These are phyloP conservation scores for Colletotrichum zoysiae DNA, from an alignment of 2,329 filamentous ascomycete genomes.

Conservation along the genomic window DNA sequence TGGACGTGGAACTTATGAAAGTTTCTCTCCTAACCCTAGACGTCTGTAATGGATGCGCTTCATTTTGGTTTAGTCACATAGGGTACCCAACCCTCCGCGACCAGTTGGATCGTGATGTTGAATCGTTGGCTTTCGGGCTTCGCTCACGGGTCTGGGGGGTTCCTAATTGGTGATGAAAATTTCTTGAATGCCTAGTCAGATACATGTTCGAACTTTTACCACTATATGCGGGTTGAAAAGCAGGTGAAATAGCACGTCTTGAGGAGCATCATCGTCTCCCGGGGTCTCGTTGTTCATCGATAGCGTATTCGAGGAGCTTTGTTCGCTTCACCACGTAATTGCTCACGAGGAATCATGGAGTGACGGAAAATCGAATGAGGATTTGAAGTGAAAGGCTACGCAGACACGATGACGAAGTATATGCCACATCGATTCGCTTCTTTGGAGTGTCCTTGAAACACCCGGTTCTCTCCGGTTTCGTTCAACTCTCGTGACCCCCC, in stretches of 20 bases:
- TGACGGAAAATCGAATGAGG: background rate
- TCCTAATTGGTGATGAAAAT: background rate
- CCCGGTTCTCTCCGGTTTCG: background rate
- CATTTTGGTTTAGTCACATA: background rate
- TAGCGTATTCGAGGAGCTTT: slow-evolving; percentile 1
- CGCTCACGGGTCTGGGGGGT: background rate
- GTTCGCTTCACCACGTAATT: slow-evolving; percentile 17
- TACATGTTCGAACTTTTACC: background rate
- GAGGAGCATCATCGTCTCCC: too few relatives aligned
- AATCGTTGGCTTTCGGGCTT: background rate
- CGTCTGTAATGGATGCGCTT: background rate
- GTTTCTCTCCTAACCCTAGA: background rate
- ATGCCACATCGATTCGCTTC: background rate
- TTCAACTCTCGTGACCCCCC: background rate
- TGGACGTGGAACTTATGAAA: background rate
- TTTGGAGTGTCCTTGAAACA: background rate
- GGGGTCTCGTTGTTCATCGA: background rate
- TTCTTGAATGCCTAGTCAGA: background rate
- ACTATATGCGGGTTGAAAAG: background rate
- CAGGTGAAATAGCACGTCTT: background rate
- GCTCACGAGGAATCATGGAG: background rate
- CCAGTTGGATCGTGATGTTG: background rate
- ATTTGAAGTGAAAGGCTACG: too few relatives aligned
- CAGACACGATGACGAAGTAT: background rate
- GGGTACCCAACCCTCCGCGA: background rate